Evolutionary conservation across 495 filamentous ascomycete genomes (phyloP).

Genomic region (Lophiotrema nucula): DNA sequence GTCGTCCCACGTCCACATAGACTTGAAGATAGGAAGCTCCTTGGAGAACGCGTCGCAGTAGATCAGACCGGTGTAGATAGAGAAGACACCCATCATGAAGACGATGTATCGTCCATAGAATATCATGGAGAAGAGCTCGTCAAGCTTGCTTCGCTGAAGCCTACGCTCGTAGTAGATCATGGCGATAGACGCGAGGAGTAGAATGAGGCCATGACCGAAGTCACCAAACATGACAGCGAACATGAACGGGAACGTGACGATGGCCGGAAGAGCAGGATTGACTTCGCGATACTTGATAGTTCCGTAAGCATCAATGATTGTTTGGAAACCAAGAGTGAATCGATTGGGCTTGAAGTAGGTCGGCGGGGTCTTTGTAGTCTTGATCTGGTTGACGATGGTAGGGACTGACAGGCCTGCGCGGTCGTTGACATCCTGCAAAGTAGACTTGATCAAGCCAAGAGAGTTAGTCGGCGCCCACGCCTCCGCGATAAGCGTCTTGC

Average conservation of each 20-base stretch:
- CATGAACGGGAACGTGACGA: slow-evolving; percentile 95
- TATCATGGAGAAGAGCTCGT: slow-evolving; percentile 95
- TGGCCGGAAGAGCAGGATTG: slow-evolving; percentile 91
- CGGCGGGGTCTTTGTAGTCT: slow-evolving; percentile 91
- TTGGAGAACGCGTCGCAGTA: slow-evolving; percentile 99
- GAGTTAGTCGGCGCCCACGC: slow-evolving; percentile 95
- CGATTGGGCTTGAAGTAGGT: slow-evolving; percentile 97
- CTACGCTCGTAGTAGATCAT: slow-evolving; percentile 97
- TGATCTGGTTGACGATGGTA: slow-evolving; percentile 96
- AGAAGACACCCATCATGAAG: slow-evolving; percentile 95
- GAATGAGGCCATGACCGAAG: slow-evolving; percentile 85
- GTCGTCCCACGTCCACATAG: slow-evolving; percentile 82
- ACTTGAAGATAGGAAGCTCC: slow-evolving; percentile 79
- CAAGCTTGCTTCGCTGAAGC: slow-evolving; percentile 77
- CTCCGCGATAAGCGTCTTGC: slow-evolving; percentile 95
- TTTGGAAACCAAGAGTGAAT: slow-evolving; percentile 97
- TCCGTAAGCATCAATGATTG: slow-evolving; percentile 97
- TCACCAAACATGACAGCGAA: slow-evolving; percentile 99
- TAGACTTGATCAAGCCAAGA: slow-evolving; percentile 88
- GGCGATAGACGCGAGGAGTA: slow-evolving; percentile 72
- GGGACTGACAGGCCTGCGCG: slow-evolving; percentile 90
- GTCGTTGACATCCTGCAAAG: slow-evolving; percentile 93
- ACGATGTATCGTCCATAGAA: slow-evolving; percentile 99
- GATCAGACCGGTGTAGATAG: slow-evolving; percentile 93
- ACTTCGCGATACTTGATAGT: slow-evolving; percentile 95